Evolutionary conservation across 2,329 filamentous ascomycete species (phyloP).

Genomic region (Ophiocordyceps unilateralis): DNA sequence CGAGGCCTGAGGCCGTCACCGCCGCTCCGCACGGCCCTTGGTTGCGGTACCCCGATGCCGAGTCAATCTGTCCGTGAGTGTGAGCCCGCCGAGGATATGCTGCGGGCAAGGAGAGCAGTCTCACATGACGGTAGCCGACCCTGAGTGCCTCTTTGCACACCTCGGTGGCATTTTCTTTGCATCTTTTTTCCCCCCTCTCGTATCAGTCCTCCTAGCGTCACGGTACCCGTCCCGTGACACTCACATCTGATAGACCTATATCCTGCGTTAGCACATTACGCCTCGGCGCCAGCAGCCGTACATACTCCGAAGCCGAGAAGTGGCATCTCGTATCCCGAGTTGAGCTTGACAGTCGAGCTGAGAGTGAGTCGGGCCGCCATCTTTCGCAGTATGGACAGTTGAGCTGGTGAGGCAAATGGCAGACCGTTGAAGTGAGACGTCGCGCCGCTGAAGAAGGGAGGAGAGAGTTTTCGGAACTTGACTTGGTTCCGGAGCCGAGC

Average conservation of each 20-base stretch:
- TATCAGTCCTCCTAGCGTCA: not conserved
- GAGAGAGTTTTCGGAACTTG: not conserved
- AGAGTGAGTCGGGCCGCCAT: slow-evolving; percentile 30
- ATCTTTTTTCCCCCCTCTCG: slow-evolving; percentile 6
- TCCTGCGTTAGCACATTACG: slow-evolving; percentile 1
- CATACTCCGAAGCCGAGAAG: slow-evolving; percentile 36
- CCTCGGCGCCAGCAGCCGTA: too few relatives aligned
- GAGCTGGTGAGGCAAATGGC: not conserved
- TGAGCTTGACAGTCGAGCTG: slow-evolving; percentile 32
- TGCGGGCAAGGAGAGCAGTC: slow-evolving; percentile 2
- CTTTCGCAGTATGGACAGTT: slow-evolving; percentile 7
- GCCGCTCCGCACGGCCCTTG: slow-evolving; percentile 29
- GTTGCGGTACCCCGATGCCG: slow-evolving; percentile 33
- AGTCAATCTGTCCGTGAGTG: slow-evolving; percentile 26
- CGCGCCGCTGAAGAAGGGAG: not conserved
- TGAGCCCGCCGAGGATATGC: not conserved
- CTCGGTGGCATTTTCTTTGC: slow-evolving; percentile 13
- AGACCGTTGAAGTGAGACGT: not conserved
- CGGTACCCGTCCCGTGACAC: slow-evolving; percentile 2
- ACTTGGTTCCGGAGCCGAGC: not conserved
- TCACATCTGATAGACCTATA: slow-evolving; percentile 36
- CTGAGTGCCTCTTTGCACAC: slow-evolving; percentile 27
- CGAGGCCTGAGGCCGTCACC: slow-evolving; percentile 22
- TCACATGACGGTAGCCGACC: slow-evolving; percentile 35
- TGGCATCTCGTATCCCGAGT: slow-evolving; percentile 35